Conservation (phyloP, 768 basidiomycete genomes). For the Leccinum disarticulatum region DNA sequence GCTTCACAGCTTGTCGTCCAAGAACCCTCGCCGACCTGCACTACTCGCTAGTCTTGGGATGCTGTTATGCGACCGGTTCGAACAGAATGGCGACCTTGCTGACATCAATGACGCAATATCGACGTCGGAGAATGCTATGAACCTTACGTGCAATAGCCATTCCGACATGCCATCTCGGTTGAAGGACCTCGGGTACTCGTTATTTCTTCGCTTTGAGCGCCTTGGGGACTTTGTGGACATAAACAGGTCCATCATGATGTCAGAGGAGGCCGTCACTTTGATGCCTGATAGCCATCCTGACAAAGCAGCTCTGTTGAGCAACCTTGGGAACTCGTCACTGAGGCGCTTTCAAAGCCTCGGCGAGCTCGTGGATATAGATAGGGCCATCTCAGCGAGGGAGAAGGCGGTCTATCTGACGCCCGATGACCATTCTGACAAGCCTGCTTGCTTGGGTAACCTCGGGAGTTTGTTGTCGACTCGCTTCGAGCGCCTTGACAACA, state of each 20-base stretch:
- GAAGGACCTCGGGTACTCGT: background rate
- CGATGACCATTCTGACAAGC: background rate
- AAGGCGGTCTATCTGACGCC: background rate
- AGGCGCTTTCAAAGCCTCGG: background rate
- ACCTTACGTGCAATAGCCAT: background rate
- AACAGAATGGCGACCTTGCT: background rate
- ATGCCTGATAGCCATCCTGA: background rate
- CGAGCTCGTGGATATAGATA: background rate
- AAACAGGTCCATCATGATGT: background rate
- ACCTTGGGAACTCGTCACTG: background rate
- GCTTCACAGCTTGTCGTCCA: background rate
- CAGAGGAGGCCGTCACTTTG: background rate
- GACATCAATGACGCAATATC: background rate
- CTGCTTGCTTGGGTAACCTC: background rate
- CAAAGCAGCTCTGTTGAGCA: background rate
- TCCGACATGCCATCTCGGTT: background rate
- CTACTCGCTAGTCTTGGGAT: background rate
- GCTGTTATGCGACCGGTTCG: background rate
- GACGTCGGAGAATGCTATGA: background rate
- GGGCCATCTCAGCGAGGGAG: background rate
- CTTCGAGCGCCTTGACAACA: background rate
- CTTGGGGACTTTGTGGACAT: background rate
- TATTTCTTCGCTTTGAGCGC: background rate
- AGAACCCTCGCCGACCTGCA: background rate
- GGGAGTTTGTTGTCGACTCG: background rate